Base-by-base conservation (phyloP, 306 rosid genomes). In the Acmispon strigosus region DNA sequence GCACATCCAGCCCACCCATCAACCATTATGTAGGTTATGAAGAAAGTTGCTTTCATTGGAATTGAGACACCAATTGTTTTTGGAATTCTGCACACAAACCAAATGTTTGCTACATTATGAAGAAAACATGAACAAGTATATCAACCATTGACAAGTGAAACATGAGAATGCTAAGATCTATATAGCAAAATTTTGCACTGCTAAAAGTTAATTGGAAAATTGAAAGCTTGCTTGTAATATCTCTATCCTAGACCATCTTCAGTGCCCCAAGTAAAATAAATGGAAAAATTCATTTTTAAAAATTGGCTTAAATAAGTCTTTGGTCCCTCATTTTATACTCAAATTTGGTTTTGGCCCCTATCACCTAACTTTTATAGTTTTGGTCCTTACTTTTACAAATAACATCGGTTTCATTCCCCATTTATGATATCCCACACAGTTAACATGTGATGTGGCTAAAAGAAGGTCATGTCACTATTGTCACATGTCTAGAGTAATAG, bases 1-100 rank as follows among this genome's bases (percentile, higher is more conserved):
- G 98, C 98, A 86, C 92, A 78, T 72, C 98, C 98, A 80, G 97
- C 98, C 98, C 98, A 94, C 36, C 98, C 98, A 79, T 94, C 98
- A 19, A 94, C 98, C 98, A 94, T 94, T 72, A 89, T 87, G 76
- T 90, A 94, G 60, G 97, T 94, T 70, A 94, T 90, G 78, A 94
- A 94, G 92, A 94, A 94, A 11, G 98, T 94, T 36, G 98, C 98
- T 81, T 94, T 94, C 98, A 94, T 94, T 37, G 98, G 98, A 83
- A 94, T 94, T 36, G 98, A 94, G 65, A 86, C 92, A 49, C 98
- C 98, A 8, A 94, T 83, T 42, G 97, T 94, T 77, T 68, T 88
- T 8, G 98, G 96, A 62, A 90, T 94, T 9, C 98, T 94, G 92
- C 84, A 88, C 39, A 29, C 56, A 66, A 20, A 42, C 27, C 55